Conservation (phyloP, 169 alveolate species). For the Cryptosporidium sp. region DNA sequence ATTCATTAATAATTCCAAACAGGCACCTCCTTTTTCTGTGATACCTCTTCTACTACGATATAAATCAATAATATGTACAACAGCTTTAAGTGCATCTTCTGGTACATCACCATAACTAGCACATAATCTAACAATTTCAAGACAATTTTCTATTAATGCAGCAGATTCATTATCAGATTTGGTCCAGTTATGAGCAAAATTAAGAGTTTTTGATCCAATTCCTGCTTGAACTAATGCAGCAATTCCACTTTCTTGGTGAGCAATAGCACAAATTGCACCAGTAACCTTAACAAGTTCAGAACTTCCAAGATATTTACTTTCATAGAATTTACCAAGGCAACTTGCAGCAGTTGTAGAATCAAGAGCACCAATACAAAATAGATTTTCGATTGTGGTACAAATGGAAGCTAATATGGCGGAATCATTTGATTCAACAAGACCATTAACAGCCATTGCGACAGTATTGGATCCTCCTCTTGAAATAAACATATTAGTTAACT, state of each 20-base stretch:
- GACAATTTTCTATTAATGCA: constrained; percentile 42
- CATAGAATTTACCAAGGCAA: constrained; percentile 49
- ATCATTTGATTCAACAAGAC: constrained; percentile 50
- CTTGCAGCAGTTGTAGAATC: constrained; percentile 39
- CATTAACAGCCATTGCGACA: constrained; percentile 81
- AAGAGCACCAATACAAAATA: constrained; percentile 14
- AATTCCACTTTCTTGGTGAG: constrained; percentile 41
- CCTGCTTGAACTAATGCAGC: constrained; percentile 64
- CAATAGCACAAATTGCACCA: constrained; percentile 45
- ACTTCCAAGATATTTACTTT: constrained; percentile 60
- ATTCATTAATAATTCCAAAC: constrained; percentile 88
- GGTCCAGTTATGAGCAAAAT: constrained; percentile 62
- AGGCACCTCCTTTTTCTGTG: constrained; percentile 89
- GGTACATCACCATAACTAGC: constrained; percentile 68
- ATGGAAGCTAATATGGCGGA: constrained; percentile 13
- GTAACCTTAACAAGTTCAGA: constrained; percentile 48
- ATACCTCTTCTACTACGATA: constrained; percentile 62
- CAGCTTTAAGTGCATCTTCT: constrained; percentile 68
- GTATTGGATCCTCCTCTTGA: constrained; percentile 86
- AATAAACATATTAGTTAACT: constrained; percentile 72
- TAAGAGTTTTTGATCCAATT: constrained; percentile 31
- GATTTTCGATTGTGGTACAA: constrained; percentile 46
- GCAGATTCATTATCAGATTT: constrained; percentile 73
- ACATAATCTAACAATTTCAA: constrained; percentile 58
- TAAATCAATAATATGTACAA: constrained; percentile 67